Percentiles rank a stretch among this genome's conserved stretches.
Evolutionary conservation across 352 stramenopile species (phyloP).

Genomic region (Thalassiosira mediterranea): DNA sequence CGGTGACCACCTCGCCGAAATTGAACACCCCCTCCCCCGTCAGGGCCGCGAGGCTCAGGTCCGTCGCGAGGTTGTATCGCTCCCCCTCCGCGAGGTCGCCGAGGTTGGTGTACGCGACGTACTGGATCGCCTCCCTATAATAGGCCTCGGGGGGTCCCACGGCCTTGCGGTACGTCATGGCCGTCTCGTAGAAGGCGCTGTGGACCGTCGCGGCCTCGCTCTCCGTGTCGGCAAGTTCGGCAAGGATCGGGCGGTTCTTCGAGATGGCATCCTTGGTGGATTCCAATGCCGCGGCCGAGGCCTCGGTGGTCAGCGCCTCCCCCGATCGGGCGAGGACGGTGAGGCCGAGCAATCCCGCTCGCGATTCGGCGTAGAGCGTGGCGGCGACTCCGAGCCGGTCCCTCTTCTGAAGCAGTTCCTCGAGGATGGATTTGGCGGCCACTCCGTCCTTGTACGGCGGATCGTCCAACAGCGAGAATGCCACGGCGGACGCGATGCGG

Average conservation of each 20-base stretch:
- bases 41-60: slow-evolving; percentile 95
- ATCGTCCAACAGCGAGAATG: slow-evolving; percentile 62
- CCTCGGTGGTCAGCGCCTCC: slow-evolving; percentile 36
- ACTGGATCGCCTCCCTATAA: slow-evolving; percentile 95
- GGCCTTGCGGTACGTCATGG: slow-evolving; percentile 91
- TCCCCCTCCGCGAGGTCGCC: slow-evolving; percentile 71
- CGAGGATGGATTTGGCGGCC: slow-evolving; percentile 77
- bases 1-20: slow-evolving; percentile 95
- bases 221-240: slow-evolving; percentile 79
- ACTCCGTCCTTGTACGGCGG: slow-evolving; percentile 53
- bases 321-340: slow-evolving; percentile 38
- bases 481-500: slow-evolving; percentile 91
- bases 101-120: slow-evolving; percentile 93
- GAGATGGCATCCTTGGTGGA: slow-evolving; percentile 58
- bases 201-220: slow-evolving; percentile 90
- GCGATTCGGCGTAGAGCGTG: slow-evolving; percentile 72
- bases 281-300: slow-evolving; percentile 29
- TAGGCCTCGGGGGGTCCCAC: slow-evolving; percentile 94
- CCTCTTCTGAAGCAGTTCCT: slow-evolving; percentile 77
- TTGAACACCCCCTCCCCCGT: slow-evolving; percentile 97
- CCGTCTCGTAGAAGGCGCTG: slow-evolving; percentile 91
- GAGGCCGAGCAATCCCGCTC: slow-evolving; percentile 68
- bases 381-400: slow-evolving; percentile 61
- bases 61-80: slow-evolving; percentile 88
- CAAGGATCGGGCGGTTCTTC: slow-evolving; percentile 53